Evolutionary conservation across 2,329 filamentous ascomycete species (phyloP).

Genomic region (Chaetomium sp.): DNA sequence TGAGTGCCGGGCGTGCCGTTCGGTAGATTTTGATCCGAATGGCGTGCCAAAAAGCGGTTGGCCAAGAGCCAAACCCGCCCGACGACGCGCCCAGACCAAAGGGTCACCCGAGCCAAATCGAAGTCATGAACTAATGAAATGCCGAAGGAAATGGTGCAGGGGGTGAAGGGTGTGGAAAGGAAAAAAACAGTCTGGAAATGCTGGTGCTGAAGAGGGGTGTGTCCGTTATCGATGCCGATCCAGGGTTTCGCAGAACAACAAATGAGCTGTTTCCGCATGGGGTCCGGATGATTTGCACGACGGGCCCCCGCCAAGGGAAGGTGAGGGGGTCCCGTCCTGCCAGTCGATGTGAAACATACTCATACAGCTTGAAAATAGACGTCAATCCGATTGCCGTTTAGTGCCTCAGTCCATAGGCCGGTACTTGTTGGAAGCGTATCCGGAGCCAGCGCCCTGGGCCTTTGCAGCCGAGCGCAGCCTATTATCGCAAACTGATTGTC

Average conservation of each 20-base stretch:
- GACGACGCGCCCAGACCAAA: constrained; percentile 9
- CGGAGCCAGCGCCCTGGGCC: constrained; percentile 42
- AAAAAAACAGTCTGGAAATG: constrained; percentile 25
- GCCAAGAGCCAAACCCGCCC: constrained; percentile 6
- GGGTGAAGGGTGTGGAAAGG: not conserved
- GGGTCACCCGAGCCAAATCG: constrained; percentile 24
- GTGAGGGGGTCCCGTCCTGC: constrained; percentile 6
- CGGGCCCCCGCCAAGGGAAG: not conserved
- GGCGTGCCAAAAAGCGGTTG: constrained; percentile 4
- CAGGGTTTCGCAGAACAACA: constrained; percentile 10
- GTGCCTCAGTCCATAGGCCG: constrained; percentile 37
- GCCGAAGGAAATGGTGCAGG: constrained; percentile 19
- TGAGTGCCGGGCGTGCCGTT: constrained; percentile 27
- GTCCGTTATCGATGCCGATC: constrained; percentile 22
- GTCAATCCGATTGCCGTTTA: constrained; percentile 22
- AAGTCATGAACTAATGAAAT: constrained; percentile 24
- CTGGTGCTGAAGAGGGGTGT: constrained; percentile 18
- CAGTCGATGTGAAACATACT: constrained; percentile 22
- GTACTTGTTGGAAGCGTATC: constrained; percentile 37
- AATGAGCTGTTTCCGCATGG: constrained; percentile 5
- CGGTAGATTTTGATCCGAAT: constrained; percentile 17
- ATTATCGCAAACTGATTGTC: constrained; percentile 78
- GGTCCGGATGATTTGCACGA: constrained; percentile 7
- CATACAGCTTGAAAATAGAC: constrained; percentile 19
- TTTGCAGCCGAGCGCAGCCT: constrained; percentile 80